phyloP scores from a whole-genome alignment of 108 stramenopile species.

The Bacterosira constricta region DNA sequence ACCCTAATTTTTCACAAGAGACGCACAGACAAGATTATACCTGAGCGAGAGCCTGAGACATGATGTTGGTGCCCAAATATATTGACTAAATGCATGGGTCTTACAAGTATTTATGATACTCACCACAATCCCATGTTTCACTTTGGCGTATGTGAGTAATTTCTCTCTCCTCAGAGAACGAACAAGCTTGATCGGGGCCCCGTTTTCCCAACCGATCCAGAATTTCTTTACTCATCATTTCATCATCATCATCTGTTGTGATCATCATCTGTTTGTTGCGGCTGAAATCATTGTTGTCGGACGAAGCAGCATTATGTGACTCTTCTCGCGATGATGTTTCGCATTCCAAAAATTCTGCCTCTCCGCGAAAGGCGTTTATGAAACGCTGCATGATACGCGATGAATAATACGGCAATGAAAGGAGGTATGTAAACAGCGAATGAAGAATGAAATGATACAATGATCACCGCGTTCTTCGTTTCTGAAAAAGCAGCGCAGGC shows the following conservation, averaged over 20 bases:
- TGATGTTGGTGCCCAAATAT: too few relatives aligned
- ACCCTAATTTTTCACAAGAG: conserved; percentile 10
- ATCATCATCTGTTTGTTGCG: background rate
- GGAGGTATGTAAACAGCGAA: too few relatives aligned
- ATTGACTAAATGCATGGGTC: too few relatives aligned
- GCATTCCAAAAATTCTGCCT: background rate
- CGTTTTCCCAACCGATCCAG: background rate
- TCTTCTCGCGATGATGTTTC: background rate
- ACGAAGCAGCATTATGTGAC: background rate
- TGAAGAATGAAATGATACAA: too few relatives aligned
- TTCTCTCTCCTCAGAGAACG: conserved; percentile 1
- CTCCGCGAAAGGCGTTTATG: background rate
- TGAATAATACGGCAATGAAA: too few relatives aligned
- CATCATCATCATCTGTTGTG: too few relatives aligned
- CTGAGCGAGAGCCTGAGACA: too few relatives aligned
- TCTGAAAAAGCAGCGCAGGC: too few relatives aligned
- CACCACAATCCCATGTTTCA: conserved; percentile 72
- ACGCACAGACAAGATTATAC: too few relatives aligned
- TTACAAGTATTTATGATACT: conserved; percentile 1
- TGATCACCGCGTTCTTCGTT: too few relatives aligned
- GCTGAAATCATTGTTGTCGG: background rate
- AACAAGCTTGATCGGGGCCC: background rate
- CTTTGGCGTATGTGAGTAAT: conserved; percentile 46
- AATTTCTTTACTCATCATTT: conserved; percentile 6
- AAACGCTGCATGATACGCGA: too few relatives aligned